Conservation (phyloP, 805 yeast species). For the Deakozyma indianensis region DNA sequence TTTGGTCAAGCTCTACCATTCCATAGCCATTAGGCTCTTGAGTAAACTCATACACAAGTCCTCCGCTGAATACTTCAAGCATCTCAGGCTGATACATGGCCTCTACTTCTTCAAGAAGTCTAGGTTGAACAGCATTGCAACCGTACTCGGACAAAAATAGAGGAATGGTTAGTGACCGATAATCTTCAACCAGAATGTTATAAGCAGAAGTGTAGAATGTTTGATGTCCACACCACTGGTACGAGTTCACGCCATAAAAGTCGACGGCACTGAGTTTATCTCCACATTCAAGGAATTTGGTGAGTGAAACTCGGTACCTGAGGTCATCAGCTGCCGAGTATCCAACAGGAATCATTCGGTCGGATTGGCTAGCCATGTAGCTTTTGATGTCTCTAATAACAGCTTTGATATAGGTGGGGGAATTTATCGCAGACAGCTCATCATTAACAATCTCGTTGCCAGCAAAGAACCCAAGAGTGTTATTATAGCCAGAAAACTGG, state of each 20-base stretch:
- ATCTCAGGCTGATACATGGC: conserved; percentile 56
- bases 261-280: conserved; percentile 42
- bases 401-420: conserved; percentile 70
- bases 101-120: conserved; percentile 62
- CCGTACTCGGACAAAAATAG: conserved; percentile 87
- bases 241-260: conserved; percentile 68
- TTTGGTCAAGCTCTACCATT: conserved; percentile 38
- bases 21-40: conserved; percentile 76
- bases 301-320: conserved; percentile 55
- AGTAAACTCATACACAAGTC: conserved; percentile 66
- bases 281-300: conserved; percentile 69
- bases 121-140: conserved; percentile 69
- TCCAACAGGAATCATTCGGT: conserved; percentile 73
- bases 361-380: conserved; percentile 43
- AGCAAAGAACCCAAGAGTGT: conserved; percentile 81
- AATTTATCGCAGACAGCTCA: conserved; percentile 37
- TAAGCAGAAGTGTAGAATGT: conserved; percentile 72
- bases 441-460: conserved; percentile 89
- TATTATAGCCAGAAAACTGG: conserved; percentile 71
- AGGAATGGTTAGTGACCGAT: conserved; percentile 54
- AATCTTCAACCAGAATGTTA: conserved; percentile 53
- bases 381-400: conserved; percentile 68
- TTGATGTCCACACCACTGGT: conserved; percentile 81
- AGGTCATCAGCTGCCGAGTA: conserved; percentile 95
- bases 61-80: conserved; percentile 73